These are phyloP conservation scores for Gillenia trifoliata DNA, from an alignment of 306 rosid genomes.

Conservation along the genomic window DNA sequence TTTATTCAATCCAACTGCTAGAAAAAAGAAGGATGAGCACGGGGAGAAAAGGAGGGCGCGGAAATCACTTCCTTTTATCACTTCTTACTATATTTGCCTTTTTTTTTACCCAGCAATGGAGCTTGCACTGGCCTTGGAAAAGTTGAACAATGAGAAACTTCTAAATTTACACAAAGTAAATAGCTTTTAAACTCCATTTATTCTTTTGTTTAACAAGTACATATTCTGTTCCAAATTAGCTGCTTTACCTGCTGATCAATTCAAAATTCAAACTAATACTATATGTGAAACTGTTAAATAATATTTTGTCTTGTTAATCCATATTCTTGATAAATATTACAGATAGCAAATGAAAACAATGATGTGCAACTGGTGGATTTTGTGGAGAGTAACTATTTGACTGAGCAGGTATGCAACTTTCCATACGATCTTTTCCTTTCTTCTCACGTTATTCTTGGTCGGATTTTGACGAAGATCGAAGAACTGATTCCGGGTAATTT, in stretches of 20 bases:
- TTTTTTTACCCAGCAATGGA: slow-evolving; percentile 32
- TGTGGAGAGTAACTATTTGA: slow-evolving; percentile 30
- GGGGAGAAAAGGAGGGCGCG: too few relatives aligned
- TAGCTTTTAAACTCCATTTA: not conserved
- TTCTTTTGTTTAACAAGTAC: not conserved
- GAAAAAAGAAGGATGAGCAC: too few relatives aligned
- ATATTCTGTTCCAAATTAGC: not conserved
- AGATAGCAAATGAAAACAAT: slow-evolving; percentile 32
- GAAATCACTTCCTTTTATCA: not conserved
- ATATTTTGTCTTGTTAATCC: too few relatives aligned
- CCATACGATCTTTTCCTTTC: not conserved
- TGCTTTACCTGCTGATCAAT: not conserved
- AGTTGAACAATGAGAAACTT: slow-evolving; percentile 37
- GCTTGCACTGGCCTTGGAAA: slow-evolving; percentile 40
- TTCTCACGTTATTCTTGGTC: not conserved
- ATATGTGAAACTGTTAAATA: not conserved
- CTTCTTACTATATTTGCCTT: not conserved
- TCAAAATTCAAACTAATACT: not conserved
- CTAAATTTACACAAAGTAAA: slow-evolving; percentile 28
- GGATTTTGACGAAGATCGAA: not conserved
- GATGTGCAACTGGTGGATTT: slow-evolving; percentile 34
- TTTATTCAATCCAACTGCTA: too few relatives aligned
- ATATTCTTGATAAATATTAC: too few relatives aligned
- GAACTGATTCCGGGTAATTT: not conserved
- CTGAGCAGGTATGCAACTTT: slow-evolving; percentile 22